These are phyloP conservation scores for Colletotrichum tropicicola DNA, from an alignment of 2,329 filamentous ascomycete genomes.

Conservation along the genomic window DNA sequence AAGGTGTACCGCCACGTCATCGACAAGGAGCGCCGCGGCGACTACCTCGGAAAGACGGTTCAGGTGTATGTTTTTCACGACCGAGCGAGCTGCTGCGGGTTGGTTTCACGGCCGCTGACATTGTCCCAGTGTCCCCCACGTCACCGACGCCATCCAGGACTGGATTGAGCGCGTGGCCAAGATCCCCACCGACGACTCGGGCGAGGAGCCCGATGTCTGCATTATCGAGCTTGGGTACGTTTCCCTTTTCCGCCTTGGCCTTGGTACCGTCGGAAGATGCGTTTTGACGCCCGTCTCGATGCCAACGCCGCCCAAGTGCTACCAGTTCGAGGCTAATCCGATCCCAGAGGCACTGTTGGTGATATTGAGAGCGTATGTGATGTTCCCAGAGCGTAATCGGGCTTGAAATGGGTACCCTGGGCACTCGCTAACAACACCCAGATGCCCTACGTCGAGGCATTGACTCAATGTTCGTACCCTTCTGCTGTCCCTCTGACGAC, in stretches of 20 bases:
- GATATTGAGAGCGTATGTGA: slow-evolving; percentile 76
- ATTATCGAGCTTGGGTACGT: slow-evolving; percentile 69
- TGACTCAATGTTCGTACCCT: slow-evolving; percentile 72
- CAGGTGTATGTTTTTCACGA: slow-evolving; percentile 66
- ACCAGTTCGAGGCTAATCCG: background rate
- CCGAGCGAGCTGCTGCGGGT: background rate
- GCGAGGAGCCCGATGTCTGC: slow-evolving; percentile 87
- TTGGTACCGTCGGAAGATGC: no score
- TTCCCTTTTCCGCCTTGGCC: background rate
- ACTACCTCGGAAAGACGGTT: slow-evolving; percentile 89
- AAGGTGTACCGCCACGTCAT: slow-evolving; percentile 95
- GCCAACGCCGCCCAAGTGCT: background rate
- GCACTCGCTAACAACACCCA: background rate
- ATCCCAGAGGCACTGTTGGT: slow-evolving; percentile 51
- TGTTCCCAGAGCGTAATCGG: background rate
- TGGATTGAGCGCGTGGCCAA: slow-evolving; percentile 89
- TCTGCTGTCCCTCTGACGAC: no score
- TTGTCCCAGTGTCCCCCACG: slow-evolving; percentile 74
- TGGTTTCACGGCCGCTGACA: background rate
- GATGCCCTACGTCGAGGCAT: slow-evolving; percentile 86
- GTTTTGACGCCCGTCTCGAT: no score
- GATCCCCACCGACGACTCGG: slow-evolving; percentile 86
- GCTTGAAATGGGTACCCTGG: background rate
- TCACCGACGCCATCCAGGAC: slow-evolving; percentile 91
- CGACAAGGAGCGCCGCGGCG: slow-evolving; percentile 70